Conservation (phyloP, 1,139 yeast species). For the Yamadazyma kanchanaburiensis region DNA sequence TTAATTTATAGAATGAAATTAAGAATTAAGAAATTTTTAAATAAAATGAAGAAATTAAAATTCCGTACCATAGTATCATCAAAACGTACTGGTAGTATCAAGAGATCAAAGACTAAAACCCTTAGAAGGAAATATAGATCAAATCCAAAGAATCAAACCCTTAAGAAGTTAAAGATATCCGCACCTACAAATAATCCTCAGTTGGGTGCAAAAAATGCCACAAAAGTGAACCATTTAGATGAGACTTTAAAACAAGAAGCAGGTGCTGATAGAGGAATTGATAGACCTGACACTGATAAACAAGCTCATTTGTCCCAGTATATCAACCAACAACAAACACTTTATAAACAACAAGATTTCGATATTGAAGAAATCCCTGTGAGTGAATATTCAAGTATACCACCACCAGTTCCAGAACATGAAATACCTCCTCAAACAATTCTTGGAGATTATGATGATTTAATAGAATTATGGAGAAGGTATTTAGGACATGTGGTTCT, state of each 20-base stretch:
- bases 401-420: conserved; percentile 28
- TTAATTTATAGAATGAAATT: conserved; percentile 27
- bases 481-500: conserved; percentile 36
- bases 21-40: conserved; percentile 21
- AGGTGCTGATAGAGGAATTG: conserved; percentile 23
- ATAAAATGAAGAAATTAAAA: conserved; percentile 22
- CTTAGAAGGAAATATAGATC: conserved; percentile 17
- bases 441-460: conserved; percentile 12
- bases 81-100: conserved; percentile 19
- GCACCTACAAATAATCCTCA: conserved; percentile 28
- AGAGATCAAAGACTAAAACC: conserved; percentile 11
- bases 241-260: conserved; percentile 25
- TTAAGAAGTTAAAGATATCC: conserved; percentile 17
- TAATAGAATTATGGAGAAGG: conserved; percentile 33
- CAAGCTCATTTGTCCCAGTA: conserved; percentile 23
- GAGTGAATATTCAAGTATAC: conserved; percentile 17
- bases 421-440: conserved; percentile 4
- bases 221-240: conserved; percentile 20
- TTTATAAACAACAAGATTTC: conserved; percentile 12
- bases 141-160: conserved; percentile 15
- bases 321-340: conserved; percentile 27
- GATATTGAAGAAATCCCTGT: conserved; percentile 17
- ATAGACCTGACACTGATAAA: conserved; percentile 4
- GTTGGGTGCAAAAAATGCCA: conserved; percentile 20
- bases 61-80: conserved; percentile 25